These are phyloP conservation scores for Leccinum laetum DNA, from an alignment of 1,284 basidiomycete genomes.

Conservation along the genomic window DNA sequence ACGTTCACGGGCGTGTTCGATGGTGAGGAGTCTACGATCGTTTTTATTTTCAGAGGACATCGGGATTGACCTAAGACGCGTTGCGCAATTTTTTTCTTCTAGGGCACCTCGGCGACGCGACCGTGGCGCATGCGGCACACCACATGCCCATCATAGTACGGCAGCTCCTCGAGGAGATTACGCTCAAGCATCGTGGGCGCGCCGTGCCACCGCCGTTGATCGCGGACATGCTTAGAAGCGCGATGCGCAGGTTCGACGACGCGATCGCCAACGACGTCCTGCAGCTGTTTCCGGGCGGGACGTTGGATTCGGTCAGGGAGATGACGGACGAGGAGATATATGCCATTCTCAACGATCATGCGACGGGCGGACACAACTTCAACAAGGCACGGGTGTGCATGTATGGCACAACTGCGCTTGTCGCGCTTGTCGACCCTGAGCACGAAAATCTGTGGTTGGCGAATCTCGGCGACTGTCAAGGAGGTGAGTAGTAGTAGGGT, in stretches of 20 bases:
- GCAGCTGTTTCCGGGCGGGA: conserved; percentile 57
- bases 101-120: conserved; percentile 68
- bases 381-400: conserved; percentile 65
- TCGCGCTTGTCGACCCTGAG: conserved; percentile 65
- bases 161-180: conserved; percentile 50
- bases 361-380: conserved; percentile 57
- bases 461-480: conserved; percentile 73
- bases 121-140: conserved; percentile 64
- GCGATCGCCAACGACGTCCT: conserved; percentile 66
- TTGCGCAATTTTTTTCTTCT: neutral
- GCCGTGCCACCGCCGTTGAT: conserved; percentile 45
- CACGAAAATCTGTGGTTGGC: conserved; percentile 70
- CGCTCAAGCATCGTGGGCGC: conserved; percentile 35
- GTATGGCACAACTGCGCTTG: conserved; percentile 72
- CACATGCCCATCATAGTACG: conserved; percentile 68
- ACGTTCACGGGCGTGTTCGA: conserved; percentile 69
- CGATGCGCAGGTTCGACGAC: conserved; percentile 62
- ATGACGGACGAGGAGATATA: conserved; percentile 57
- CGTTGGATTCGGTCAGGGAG: conserved; percentile 42
- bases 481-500: conserved; percentile 42
- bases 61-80: conserved; percentile 1
- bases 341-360: conserved; percentile 60
- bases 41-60: neutral
- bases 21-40: conserved; percentile 46
- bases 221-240: conserved; percentile 51